phyloP scores from a whole-genome alignment of 1,284 basidiomycete genomes.

The Xerocomus amazonicus region DNA sequence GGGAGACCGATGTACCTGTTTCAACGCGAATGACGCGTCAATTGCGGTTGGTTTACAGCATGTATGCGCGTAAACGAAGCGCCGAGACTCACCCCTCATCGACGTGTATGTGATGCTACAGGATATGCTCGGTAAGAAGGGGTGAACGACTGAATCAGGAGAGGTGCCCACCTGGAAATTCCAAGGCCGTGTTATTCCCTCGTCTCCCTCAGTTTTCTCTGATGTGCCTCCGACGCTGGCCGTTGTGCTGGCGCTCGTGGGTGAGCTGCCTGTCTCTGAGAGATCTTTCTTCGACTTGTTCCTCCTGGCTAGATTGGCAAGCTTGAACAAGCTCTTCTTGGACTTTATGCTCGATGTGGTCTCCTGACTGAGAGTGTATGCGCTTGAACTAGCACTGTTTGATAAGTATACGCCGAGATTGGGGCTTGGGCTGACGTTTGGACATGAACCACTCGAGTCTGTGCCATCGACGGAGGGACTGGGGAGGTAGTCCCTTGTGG shows the following conservation, averaged over 20 bases:
- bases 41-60: background rate
- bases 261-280: slow-evolving; percentile 20
- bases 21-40: slow-evolving; percentile 1
- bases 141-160: background rate
- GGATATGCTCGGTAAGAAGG: slow-evolving; percentile 1
- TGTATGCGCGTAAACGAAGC: slow-evolving; percentile 2
- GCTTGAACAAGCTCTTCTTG: slow-evolving; percentile 30
- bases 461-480: slow-evolving; percentile 32
- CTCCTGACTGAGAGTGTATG: slow-evolving; percentile 12
- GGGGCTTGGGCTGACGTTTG: slow-evolving; percentile 2
- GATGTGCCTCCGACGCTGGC: slow-evolving; percentile 9
- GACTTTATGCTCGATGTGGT: slow-evolving; percentile 7
- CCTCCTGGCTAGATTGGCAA: slow-evolving; percentile 20
- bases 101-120: slow-evolving; percentile 73
- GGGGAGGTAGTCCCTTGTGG: slow-evolving; percentile 8
- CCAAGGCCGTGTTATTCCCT: slow-evolving; percentile 65
- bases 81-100: slow-evolving; percentile 59
- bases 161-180: slow-evolving; percentile 61
- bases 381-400: slow-evolving; percentile 13
- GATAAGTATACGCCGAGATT: slow-evolving; percentile 17
- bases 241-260: slow-evolving; percentile 7
- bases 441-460: slow-evolving; percentile 26
- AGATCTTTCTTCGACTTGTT: slow-evolving; percentile 40
- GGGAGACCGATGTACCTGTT: slow-evolving; percentile 63
- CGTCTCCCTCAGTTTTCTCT: slow-evolving; percentile 47